phyloP scores from a whole-genome alignment of 2,329 filamentous ascomycete species.

The Fusarium sp. region DNA sequence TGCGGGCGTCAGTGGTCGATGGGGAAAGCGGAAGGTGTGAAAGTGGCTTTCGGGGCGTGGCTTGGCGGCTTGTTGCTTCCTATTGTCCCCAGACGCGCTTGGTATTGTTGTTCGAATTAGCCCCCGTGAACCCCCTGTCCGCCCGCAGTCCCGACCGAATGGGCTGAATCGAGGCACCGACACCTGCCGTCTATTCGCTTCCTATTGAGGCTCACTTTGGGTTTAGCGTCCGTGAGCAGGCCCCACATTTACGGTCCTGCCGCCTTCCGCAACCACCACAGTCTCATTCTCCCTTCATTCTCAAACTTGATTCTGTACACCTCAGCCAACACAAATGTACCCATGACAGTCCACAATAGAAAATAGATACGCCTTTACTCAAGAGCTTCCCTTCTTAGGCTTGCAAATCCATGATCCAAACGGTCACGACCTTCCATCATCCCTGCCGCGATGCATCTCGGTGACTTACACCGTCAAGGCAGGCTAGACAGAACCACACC shows the following conservation, averaged over 20 bases:
- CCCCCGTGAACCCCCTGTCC: constrained; percentile 11
- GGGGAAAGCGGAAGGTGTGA: constrained; percentile 15
- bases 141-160: constrained; percentile 36
- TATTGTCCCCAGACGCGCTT: constrained; percentile 49
- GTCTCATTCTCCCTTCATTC: constrained; percentile 9
- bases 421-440: constrained; percentile 15
- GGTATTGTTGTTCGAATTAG: constrained; percentile 50
- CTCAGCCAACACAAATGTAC: constrained; percentile 21
- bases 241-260: constrained; percentile 30
- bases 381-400: background rate
- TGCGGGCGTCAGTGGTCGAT: constrained; percentile 2
- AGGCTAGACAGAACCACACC: background rate
- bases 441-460: background rate
- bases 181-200: constrained; percentile 45
- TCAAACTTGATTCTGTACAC: constrained; percentile 2
- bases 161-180: constrained; percentile 33
- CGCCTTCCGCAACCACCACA: constrained; percentile 25
- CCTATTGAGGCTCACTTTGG: constrained; percentile 46
- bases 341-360: constrained; percentile 22
- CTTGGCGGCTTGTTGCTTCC: constrained; percentile 41
- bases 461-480: background rate
- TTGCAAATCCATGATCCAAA: constrained; percentile 13
- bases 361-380: background rate
- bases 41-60: constrained; percentile 22
- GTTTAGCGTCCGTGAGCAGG: constrained; percentile 48